These are phyloP conservation scores for Filosporella fistucella DNA, from an alignment of 495 filamentous ascomycete genomes.

Conservation along the genomic window DNA sequence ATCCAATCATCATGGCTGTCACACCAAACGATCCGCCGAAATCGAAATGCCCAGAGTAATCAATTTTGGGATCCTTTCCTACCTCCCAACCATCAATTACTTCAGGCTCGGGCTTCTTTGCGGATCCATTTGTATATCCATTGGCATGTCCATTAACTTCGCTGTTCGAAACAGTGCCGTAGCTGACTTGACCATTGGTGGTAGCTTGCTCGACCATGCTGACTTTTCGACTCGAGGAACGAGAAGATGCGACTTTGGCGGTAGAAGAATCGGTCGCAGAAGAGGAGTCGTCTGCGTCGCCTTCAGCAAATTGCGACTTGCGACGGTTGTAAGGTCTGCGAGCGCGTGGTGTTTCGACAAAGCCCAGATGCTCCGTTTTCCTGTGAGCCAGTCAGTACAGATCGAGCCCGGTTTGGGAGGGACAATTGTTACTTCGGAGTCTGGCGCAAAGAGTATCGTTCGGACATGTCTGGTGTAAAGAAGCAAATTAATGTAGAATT, in stretches of 20 bases:
- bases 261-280: slow-evolving; percentile 19
- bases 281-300: slow-evolving; percentile 21
- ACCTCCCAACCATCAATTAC: slow-evolving; percentile 63
- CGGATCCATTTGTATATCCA: slow-evolving; percentile 23
- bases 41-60: slow-evolving; percentile 77
- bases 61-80: slow-evolving; percentile 70
- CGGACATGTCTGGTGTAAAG: too few species aligned
- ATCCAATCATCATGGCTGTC: slow-evolving; percentile 80
- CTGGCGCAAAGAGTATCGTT: slow-evolving; percentile 41
- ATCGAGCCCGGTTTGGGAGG: background rate
- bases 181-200: slow-evolving; percentile 16
- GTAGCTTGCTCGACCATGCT: slow-evolving; percentile 24
- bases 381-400: slow-evolving; percentile 26
- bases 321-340: slow-evolving; percentile 33
- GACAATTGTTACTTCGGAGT: slow-evolving; percentile 37
- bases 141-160: slow-evolving; percentile 25
- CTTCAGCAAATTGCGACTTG: slow-evolving; percentile 29
- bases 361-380: slow-evolving; percentile 52
- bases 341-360: slow-evolving; percentile 52
- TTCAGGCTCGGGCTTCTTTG: slow-evolving; percentile 24
- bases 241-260: slow-evolving; percentile 17
- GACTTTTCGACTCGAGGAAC: slow-evolving; percentile 25
- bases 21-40: slow-evolving; percentile 83
- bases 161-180: slow-evolving; percentile 22
- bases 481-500: too few species aligned